Evolutionary conservation across 2,329 filamentous ascomycete species (phyloP).

Genomic region (Aphanoascus verrucosus): DNA sequence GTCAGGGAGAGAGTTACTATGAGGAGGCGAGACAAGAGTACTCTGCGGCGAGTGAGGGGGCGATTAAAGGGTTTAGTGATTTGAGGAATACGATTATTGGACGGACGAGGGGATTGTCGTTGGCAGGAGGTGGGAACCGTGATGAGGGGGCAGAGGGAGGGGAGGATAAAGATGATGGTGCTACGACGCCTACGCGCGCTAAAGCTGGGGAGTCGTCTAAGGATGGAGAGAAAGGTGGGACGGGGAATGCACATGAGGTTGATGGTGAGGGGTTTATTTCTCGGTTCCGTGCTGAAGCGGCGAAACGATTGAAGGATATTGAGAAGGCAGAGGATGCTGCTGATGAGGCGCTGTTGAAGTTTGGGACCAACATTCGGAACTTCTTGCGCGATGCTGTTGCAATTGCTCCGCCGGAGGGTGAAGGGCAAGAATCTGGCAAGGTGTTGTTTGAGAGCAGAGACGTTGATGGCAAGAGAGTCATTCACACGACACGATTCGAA

Average conservation of each 20-base stretch:
- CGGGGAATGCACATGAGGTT: slow-evolving; percentile 23
- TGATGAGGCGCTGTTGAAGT: slow-evolving; percentile 85
- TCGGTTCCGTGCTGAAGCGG: slow-evolving; percentile 63
- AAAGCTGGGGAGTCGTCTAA: slow-evolving; percentile 14
- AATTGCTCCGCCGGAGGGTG: slow-evolving; percentile 58
- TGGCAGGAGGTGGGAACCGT: slow-evolving; percentile 37
- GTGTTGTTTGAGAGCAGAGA: slow-evolving; percentile 93
- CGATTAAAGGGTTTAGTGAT: slow-evolving; percentile 65
- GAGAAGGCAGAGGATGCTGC: slow-evolving; percentile 90
- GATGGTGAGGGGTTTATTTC: slow-evolving; percentile 57
- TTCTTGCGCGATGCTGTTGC: slow-evolving; percentile 85
- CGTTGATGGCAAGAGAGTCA: slow-evolving; percentile 75
- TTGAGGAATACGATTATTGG: slow-evolving; percentile 57
- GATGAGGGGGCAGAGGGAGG: slow-evolving; percentile 18
- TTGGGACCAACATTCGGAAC: slow-evolving; percentile 78
- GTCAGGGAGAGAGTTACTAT: slow-evolving; percentile 84
- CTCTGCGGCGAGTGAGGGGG: slow-evolving; percentile 65
- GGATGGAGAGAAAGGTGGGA: slow-evolving; percentile 17
- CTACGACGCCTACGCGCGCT: slow-evolving; percentile 20
- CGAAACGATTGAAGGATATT: slow-evolving; percentile 76
- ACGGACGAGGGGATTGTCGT: slow-evolving; percentile 62
- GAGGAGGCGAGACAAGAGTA: slow-evolving; percentile 76
- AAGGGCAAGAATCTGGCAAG: slow-evolving; percentile 32
- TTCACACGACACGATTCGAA: slow-evolving; percentile 88
- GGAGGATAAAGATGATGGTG: slow-evolving; percentile 20